phyloP scores from a whole-genome alignment of 2,329 filamentous ascomycete genomes.

The Epichloe sp. region DNA sequence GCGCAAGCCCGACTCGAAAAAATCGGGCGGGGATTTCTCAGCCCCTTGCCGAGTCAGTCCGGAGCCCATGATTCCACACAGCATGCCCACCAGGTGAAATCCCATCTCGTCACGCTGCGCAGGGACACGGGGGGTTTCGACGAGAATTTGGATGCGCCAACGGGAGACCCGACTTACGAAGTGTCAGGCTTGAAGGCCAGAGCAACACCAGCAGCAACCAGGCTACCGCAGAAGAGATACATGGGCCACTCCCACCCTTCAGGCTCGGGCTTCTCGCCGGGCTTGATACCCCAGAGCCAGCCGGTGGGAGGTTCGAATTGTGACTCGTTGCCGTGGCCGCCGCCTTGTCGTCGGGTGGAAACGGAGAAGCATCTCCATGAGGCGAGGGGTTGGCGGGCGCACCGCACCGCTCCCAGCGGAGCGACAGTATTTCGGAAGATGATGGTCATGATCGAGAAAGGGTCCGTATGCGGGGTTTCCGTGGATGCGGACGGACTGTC shows the following conservation, averaged over 20 bases:
- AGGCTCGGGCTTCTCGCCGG: conserved; percentile 87
- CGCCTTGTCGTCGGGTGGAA: conserved; percentile 28
- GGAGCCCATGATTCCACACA: fast-evolving
- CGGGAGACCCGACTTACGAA: conserved; percentile 53
- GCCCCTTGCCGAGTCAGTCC: background rate
- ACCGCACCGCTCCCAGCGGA: conserved; percentile 25
- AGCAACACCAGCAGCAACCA: conserved; percentile 60
- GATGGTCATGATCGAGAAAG: conserved; percentile 18
- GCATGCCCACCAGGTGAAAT: too few species aligned
- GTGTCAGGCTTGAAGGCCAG: conserved; percentile 98
- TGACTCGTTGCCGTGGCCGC: conserved; percentile 41
- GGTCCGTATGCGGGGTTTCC: conserved; percentile 6
- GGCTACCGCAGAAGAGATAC: conserved; percentile 70
- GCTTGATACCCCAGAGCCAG: conserved; percentile 89
- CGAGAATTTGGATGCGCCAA: background rate
- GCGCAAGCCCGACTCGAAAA: background rate
- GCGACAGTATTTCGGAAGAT: conserved; percentile 21
- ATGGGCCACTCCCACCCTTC: conserved; percentile 92
- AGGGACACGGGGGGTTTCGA: background rate
- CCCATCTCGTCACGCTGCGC: too few species aligned
- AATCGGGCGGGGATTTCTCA: background rate
- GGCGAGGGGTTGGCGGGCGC: conserved; percentile 20
- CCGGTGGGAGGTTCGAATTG: conserved; percentile 84
- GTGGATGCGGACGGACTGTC: conserved; percentile 10
- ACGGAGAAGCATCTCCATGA: conserved; percentile 29